Evolutionary conservation across 2,329 filamentous ascomycete species (phyloP).

Genomic region (Neofusicoccum kwambonambiense): DNA sequence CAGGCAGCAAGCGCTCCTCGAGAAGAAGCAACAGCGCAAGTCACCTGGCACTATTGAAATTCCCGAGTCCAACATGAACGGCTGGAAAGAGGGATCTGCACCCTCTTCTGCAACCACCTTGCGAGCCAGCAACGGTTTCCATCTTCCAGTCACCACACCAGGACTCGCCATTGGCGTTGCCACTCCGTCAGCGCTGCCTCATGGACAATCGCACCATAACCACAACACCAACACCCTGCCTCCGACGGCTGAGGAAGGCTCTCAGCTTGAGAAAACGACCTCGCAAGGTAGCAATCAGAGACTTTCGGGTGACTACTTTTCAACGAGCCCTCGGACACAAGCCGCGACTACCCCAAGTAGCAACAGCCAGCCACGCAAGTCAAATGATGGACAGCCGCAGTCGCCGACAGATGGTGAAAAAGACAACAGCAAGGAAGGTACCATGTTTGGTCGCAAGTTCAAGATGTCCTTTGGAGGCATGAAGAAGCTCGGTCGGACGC

Average conservation of each 20-base stretch:
- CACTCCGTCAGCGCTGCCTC: conserved; percentile 55
- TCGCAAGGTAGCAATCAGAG: conserved; percentile 56
- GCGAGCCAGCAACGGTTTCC: conserved; percentile 60
- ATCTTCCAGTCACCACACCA: conserved; percentile 65
- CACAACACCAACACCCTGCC: conserved; percentile 34
- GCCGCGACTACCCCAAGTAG: conserved; percentile 29
- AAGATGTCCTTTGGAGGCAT: conserved; percentile 69
- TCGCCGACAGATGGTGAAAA: conserved; percentile 44
- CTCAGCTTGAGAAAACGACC: conserved; percentile 53
- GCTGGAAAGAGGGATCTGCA: conserved; percentile 42
- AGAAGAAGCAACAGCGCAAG: conserved; percentile 58
- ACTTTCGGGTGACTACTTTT: conserved; percentile 78
- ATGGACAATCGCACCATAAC: conserved; percentile 29
- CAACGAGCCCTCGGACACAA: conserved; percentile 55
- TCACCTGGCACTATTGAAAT: conserved; percentile 63
- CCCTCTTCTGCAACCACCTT: conserved; percentile 51
- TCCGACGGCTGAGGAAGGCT: conserved; percentile 43
- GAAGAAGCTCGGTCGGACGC: conserved; percentile 75
- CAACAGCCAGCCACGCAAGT: conserved; percentile 26
- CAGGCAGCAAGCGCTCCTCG: conserved; percentile 67
- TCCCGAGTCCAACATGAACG: conserved; percentile 47
- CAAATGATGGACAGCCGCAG: conserved; percentile 26
- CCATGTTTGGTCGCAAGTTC: conserved; percentile 80
- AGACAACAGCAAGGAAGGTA: conserved; percentile 53
- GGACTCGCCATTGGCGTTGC: conserved; percentile 76